Evolutionary conservation across 106 monocot genomes (phyloP).

Genomic region (Agapanthus africanus): DNA sequence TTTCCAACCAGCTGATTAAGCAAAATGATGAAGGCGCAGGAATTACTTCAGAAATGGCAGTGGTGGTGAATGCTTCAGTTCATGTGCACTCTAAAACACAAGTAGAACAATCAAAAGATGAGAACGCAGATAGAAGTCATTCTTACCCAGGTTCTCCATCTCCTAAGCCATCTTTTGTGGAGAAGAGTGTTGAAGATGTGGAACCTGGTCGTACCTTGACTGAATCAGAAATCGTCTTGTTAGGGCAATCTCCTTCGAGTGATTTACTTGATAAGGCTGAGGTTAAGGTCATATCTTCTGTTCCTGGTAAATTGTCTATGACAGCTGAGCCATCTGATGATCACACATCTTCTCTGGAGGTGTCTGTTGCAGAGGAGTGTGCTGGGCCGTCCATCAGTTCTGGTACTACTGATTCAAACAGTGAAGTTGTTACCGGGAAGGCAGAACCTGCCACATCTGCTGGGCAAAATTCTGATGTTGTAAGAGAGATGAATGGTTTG

Average conservation of each 20-base stretch:
- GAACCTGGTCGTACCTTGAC: not conserved
- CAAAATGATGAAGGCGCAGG: not conserved
- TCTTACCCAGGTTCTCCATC: not conserved
- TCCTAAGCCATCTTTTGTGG: not conserved
- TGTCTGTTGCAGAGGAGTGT: not conserved
- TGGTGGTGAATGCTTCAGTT: slow-evolving; percentile 11
- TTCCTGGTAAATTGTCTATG: not conserved
- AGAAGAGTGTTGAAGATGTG: slow-evolving; percentile 15
- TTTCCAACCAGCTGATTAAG: slow-evolving; percentile 27
- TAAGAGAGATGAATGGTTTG: too few species aligned
- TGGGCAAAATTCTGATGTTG: too few species aligned
- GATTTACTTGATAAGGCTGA: too few species aligned
- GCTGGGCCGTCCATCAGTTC: not conserved
- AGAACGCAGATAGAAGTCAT: not conserved
- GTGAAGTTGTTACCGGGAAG: not conserved
- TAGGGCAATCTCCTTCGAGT: not conserved
- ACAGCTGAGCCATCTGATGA: slow-evolving; percentile 3
- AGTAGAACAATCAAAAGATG: not conserved
- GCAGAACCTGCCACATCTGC: not conserved
- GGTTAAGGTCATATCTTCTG: too few species aligned
- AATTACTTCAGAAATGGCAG: not conserved
- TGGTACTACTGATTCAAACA: not conserved
- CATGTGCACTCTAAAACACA: slow-evolving; percentile 2
- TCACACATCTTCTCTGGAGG: not conserved
- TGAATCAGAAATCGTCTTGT: slow-evolving; percentile 3